Conservation (phyloP, 202 grass and related monocot species). For the Dendrocalamus latiflorus region DNA sequence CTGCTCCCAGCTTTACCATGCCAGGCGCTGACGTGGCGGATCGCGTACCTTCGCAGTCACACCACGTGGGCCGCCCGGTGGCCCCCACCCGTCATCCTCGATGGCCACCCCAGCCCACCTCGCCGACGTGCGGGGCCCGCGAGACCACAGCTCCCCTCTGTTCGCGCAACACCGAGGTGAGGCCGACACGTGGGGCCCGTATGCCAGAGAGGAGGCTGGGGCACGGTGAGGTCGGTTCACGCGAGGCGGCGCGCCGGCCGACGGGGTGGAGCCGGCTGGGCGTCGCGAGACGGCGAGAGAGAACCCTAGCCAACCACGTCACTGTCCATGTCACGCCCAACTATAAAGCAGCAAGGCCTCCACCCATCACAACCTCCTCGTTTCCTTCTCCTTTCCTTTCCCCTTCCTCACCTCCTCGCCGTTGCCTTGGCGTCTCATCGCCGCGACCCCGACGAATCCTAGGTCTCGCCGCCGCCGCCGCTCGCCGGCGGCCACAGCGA, state of each 20-base stretch:
- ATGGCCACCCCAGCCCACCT: background rate
- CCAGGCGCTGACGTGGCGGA: conserved; percentile 4
- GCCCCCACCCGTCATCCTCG: background rate
- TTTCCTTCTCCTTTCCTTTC: background rate
- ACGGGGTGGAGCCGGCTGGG: background rate
- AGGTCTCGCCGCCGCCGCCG: background rate
- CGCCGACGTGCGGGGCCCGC: background rate
- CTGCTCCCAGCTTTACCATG: background rate
- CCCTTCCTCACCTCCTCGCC: background rate
- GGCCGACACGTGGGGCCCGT: background rate
- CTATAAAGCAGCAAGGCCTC: conserved; percentile 19
- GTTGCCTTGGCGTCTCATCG: conserved; percentile 6
- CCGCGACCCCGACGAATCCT: conserved; percentile 24
- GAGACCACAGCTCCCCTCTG: background rate
- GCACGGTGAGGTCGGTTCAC: conserved; percentile 23
- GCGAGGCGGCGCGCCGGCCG: background rate
- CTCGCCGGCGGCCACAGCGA: background rate
- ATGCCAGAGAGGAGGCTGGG: background rate
- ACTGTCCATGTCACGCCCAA: conserved; percentile 39
- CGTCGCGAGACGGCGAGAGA: background rate
- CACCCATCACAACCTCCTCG: background rate
- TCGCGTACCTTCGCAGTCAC: background rate
- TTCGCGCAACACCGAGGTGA: background rate
- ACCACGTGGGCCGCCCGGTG: background rate
- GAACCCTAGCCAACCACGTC: conserved; percentile 49